Evolutionary conservation across 192 early-diverging fungal species (phyloP).

Genomic region (Rhizoclosmatium globosum): DNA sequence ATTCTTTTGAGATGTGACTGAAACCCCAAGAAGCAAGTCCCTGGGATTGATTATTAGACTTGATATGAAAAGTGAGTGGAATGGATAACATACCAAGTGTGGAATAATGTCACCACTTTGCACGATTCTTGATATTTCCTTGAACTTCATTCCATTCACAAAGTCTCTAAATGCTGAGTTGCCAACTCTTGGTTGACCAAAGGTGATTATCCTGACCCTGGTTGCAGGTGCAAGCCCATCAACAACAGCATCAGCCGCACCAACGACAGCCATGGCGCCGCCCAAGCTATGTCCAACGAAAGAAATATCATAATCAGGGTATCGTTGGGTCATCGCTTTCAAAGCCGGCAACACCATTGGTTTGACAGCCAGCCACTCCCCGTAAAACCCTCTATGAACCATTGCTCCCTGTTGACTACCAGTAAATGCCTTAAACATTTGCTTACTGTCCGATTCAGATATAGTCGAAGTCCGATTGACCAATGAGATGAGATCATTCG

Average conservation of each 20-base stretch:
- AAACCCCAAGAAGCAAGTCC: not conserved
- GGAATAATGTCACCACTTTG: conserved; percentile 34
- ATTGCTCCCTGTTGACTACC: not conserved
- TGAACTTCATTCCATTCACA: not conserved
- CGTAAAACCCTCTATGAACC: conserved; percentile 44
- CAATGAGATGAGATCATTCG: not conserved
- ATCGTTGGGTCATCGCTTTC: too few species aligned
- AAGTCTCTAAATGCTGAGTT: conserved; percentile 40
- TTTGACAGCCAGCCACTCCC: conserved; percentile 3
- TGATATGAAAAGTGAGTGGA: not conserved
- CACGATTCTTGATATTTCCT: conserved; percentile 7
- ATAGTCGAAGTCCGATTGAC: too few species aligned
- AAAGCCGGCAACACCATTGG: not conserved
- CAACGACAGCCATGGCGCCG: conserved; percentile 39
- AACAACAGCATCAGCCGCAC: conserved; percentile 37
- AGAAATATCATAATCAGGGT: conserved; percentile 29
- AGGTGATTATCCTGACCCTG: conserved; percentile 33
- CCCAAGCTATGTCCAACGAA: conserved; percentile 47
- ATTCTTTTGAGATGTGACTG: not conserved
- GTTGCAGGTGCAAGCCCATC: conserved; percentile 12
- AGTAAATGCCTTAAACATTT: not conserved
- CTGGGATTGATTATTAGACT: not conserved
- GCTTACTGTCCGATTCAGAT: not conserved
- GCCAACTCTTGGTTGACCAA: conserved; percentile 50
- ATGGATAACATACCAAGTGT: not conserved